These are phyloP conservation scores for Mortierella sp. DNA, from an alignment of 371 early-diverging fungal species.

Conservation along the genomic window DNA sequence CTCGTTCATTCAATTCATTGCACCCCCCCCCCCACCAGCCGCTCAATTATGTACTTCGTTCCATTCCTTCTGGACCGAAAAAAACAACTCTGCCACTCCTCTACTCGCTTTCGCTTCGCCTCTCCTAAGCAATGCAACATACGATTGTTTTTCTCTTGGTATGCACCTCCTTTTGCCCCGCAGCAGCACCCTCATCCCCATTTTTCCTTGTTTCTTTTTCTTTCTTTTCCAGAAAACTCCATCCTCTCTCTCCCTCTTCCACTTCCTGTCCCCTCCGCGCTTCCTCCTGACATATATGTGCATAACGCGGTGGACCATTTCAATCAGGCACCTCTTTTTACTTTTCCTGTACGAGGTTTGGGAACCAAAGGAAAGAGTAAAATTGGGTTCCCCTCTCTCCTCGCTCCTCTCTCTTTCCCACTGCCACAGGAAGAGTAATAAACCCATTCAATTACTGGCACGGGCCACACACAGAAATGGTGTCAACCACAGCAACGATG, in stretches of 20 bases:
- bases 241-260: background rate
- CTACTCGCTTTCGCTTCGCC: too few relatives aligned
- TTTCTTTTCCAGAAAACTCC: background rate
- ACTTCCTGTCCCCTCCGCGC: background rate
- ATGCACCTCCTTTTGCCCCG: background rate
- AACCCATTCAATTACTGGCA: background rate
- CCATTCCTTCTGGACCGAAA: background rate
- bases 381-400: background rate
- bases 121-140: background rate
- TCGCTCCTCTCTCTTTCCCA: background rate
- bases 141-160: background rate
- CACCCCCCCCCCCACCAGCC: background rate
- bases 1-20: background rate
- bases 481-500: conserved; percentile 5
- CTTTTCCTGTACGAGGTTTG: background rate
- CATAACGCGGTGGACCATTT: background rate
- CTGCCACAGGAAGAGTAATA: background rate
- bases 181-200: background rate
- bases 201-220: background rate
- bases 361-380: background rate
- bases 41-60: background rate
- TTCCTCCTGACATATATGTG: background rate
- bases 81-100: background rate
- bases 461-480: conserved; percentile 1
- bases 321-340: background rate